These are phyloP conservation scores for Ceratobasidium sp. DNA, from an alignment of 1,284 basidiomycete species.

Conservation along the genomic window DNA sequence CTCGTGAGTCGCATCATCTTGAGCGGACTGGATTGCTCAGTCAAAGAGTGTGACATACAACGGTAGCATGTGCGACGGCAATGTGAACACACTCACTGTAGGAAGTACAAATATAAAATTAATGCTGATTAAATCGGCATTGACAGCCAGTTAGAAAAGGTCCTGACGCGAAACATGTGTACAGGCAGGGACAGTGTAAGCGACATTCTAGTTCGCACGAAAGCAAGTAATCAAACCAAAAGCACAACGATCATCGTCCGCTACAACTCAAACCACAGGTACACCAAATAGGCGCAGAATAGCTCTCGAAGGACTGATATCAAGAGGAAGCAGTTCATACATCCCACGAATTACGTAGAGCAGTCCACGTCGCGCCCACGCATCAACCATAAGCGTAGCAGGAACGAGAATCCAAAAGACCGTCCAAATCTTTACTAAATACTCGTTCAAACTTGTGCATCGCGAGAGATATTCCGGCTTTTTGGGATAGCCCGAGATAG, in stretches of 20 bases:
- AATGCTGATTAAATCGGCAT: neutral
- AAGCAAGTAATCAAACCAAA: neutral
- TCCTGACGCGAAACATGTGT: neutral
- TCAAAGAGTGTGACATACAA: too few species aligned
- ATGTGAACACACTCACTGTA: neutral
- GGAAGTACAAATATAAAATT: neutral
- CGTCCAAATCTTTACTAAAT: constrained; percentile 16
- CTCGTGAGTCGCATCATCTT: too few species aligned
- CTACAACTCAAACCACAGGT: neutral
- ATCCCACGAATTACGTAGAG: constrained; percentile 5
- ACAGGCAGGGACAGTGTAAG: neutral
- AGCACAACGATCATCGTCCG: neutral
- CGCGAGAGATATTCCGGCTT: constrained; percentile 1
- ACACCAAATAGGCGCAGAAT: constrained; percentile 10
- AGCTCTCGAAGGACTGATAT: constrained; percentile 6
- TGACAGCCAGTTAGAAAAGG: neutral
- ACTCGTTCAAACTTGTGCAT: constrained; percentile 15
- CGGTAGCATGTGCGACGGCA: too few species aligned
- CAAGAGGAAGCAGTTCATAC: constrained; percentile 7
- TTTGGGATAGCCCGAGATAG: constrained; percentile 29
- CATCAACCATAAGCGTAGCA: constrained; percentile 33
- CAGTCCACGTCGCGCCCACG: constrained; percentile 29
- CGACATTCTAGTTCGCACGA: neutral
- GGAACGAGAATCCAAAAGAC: constrained; percentile 36
- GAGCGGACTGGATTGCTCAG: too few species aligned